Percentiles rank a stretch among this genome's conserved stretches.
Conservation (phyloP, 2,329 filamentous ascomycete species). For the Fonsecaea pedrosoi region DNA sequence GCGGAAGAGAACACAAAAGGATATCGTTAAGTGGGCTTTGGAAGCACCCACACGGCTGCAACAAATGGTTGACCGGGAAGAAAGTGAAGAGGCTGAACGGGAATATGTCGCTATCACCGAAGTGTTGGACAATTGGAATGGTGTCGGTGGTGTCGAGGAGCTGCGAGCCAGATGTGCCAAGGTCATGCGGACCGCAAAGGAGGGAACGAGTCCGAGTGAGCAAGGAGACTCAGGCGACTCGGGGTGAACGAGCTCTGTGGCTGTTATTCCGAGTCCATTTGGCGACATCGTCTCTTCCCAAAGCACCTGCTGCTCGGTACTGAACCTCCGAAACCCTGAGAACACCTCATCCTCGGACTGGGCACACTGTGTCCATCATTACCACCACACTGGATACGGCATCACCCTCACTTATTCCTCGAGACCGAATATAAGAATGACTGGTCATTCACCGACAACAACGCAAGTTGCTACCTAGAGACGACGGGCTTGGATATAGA, state of each 20-base stretch:
- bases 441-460: neutral
- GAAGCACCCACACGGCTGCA: constrained; percentile 49
- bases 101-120: constrained; percentile 52
- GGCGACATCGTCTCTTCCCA: neutral
- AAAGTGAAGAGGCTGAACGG: constrained; percentile 48
- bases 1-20: constrained; percentile 44
- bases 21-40: constrained; percentile 56
- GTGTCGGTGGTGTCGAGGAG: constrained; percentile 52
- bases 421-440: neutral
- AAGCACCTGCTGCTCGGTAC: neutral
- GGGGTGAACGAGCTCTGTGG: neutral
- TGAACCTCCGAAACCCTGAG: neutral
- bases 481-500: neutral
- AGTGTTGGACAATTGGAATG: constrained; percentile 52
- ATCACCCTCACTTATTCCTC: neutral
- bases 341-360: neutral
- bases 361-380: neutral
- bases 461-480: neutral
- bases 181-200: constrained; percentile 43
- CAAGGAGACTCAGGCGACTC: constrained; percentile 8
- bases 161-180: constrained; percentile 49
- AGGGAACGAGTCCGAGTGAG: constrained; percentile 5
- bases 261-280: neutral
- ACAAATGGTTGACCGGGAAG: constrained; percentile 47
- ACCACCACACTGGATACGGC: neutral